These are phyloP conservation scores for Glycyrrhiza uralensis DNA, from an alignment of 306 rosid species.

Conservation along the genomic window DNA sequence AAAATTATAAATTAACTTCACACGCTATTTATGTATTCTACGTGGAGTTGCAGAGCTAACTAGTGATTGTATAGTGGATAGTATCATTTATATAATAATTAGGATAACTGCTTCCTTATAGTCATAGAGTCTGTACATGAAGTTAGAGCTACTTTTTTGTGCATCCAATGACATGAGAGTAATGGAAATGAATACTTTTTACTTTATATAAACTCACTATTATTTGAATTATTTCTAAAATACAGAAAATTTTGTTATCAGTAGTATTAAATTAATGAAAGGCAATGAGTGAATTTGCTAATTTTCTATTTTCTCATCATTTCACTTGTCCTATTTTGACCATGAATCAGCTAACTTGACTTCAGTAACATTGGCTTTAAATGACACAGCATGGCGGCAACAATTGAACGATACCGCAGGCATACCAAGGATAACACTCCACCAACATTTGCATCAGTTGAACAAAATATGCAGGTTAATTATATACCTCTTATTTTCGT, in stretches of 20 bases:
- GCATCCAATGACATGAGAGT: not conserved
- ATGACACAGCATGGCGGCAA: slow-evolving; percentile 49
- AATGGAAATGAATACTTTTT: not conserved
- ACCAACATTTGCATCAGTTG: slow-evolving; percentile 29
- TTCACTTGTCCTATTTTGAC: not conserved
- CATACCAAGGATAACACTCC: slow-evolving; percentile 40
- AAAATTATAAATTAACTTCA: not conserved
- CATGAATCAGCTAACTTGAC: not conserved
- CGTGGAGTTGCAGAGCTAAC: not conserved
- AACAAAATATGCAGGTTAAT: slow-evolving; percentile 56
- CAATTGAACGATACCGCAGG: slow-evolving; percentile 63
- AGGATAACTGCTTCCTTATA: not conserved
- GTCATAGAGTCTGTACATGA: not conserved
- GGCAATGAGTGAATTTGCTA: not conserved
- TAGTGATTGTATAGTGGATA: not conserved
- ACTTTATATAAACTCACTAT: not conserved
- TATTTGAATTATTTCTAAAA: not conserved
- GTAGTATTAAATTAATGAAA: not conserved
- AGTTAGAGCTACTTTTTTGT: too few species aligned
- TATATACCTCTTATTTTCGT: not conserved
- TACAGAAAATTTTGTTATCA: not conserved
- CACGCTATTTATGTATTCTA: not conserved
- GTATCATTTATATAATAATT: not conserved
- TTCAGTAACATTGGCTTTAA: not conserved
- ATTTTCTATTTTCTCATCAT: not conserved